Evolutionary conservation across 1,284 basidiomycete species (phyloP).

Genomic region (Rugosomyces carneus): DNA sequence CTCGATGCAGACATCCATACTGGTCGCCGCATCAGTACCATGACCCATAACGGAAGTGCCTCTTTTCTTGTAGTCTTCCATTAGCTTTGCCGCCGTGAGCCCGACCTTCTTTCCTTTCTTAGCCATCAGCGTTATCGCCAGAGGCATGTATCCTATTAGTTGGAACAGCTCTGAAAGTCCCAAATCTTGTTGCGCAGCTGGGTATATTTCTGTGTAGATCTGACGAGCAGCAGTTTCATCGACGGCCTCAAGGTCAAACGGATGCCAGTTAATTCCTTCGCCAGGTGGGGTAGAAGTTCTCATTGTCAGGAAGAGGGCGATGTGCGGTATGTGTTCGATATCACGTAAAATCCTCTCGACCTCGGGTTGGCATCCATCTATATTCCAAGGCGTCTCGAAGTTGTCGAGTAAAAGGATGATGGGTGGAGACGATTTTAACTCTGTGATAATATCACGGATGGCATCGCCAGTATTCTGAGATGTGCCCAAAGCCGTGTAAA

Average conservation of each 20-base stretch:
- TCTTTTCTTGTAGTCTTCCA: not conserved
- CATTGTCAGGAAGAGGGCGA: constrained; percentile 21
- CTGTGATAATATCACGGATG: too few relatives aligned
- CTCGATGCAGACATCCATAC: constrained; percentile 4
- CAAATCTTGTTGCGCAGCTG: not conserved
- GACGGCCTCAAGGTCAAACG: not conserved
- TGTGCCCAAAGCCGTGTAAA: constrained; percentile 9
- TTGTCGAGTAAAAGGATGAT: constrained; percentile 28
- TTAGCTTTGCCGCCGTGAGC: not conserved
- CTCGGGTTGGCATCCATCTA: constrained; percentile 4
- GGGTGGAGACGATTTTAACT: constrained; percentile 9
- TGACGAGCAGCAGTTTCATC: not conserved
- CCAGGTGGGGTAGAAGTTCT: constrained; percentile 6
- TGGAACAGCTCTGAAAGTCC: not conserved
- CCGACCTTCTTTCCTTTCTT: not conserved
- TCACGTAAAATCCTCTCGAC: constrained; percentile 14
- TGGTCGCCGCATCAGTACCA: not conserved
- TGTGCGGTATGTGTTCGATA: constrained; percentile 10
- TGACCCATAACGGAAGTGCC: not conserved
- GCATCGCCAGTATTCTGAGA: too few relatives aligned
- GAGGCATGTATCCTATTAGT: constrained; percentile 11
- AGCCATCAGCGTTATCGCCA: constrained; percentile 9
- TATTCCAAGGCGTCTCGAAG: constrained; percentile 29
- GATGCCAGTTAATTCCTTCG: not conserved
- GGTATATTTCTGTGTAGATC: not conserved